These are phyloP conservation scores for Linnemannia zychae DNA, from an alignment of 192 early-diverging fungal genomes.

Conservation along the genomic window DNA sequence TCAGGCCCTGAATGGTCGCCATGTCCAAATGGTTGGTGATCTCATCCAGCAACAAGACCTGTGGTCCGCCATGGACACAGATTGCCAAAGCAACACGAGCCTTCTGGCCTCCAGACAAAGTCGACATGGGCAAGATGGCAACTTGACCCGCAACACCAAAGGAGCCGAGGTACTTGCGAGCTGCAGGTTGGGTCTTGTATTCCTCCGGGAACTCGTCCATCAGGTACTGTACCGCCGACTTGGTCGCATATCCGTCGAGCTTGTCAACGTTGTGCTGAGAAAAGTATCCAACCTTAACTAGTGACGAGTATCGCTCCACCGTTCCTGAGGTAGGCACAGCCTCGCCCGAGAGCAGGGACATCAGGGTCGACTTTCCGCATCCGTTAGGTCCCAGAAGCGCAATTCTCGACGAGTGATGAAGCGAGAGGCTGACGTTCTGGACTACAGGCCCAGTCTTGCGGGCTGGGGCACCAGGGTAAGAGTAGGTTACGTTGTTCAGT, in stretches of 20 bases:
- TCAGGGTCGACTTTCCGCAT: conserved; percentile 84
- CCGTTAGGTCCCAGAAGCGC: conserved; percentile 89
- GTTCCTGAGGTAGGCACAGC: conserved; percentile 72
- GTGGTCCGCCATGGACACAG: conserved; percentile 72
- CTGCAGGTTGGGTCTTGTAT: conserved; percentile 40
- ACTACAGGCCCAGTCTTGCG: conserved; percentile 59
- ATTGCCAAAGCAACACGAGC: conserved; percentile 83
- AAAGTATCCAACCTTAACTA: conserved; percentile 83
- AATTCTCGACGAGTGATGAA: conserved; percentile 77
- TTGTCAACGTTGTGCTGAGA: conserved; percentile 88
- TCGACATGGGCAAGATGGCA: conserved; percentile 70
- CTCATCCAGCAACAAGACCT: conserved; percentile 83
- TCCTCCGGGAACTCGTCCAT: conserved; percentile 53
- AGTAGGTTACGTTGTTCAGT: conserved; percentile 74
- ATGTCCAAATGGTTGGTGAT: conserved; percentile 94
- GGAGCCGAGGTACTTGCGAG: conserved; percentile 79
- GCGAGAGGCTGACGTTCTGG: conserved; percentile 75
- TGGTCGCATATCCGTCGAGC: conserved; percentile 61
- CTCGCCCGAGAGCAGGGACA: conserved; percentile 79
- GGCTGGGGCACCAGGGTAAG: conserved; percentile 72
- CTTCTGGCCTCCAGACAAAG: conserved; percentile 87
- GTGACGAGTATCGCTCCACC: conserved; percentile 69
- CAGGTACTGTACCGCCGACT: conserved; percentile 43
- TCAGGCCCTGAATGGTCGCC: conserved; percentile 82
- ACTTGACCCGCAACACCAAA: conserved; percentile 80